Base-by-base conservation (phyloP, 2,329 filamentous ascomycete genomes). In the Colletotrichum caudatum region DNA sequence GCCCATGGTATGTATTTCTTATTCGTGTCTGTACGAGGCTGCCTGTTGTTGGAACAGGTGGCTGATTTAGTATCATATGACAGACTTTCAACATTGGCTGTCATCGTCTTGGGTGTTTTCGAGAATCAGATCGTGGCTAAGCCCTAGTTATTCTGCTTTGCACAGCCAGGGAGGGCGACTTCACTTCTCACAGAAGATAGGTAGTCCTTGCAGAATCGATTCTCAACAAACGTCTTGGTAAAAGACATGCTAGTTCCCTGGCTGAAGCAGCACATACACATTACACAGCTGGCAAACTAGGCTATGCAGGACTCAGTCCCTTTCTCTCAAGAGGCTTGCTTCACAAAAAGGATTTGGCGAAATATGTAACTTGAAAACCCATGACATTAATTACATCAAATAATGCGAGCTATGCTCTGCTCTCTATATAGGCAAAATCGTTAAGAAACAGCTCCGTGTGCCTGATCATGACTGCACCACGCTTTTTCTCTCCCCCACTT, bases 381-480 rank as follows among this genome's bases (percentile, higher is more conserved):
- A 0, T 61, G 18, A 12, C 12, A 61, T 61, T 37, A 50, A 61
- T 61, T 37, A 37, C 26, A 23, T 18, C 14, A 20, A 46, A 61
- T 14, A 37, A 12, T 23, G 29, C 12, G 46, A 37, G 33, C 44
- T 61, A 6, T 26, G 44, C 44, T 61, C 29, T 37, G 59, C 59
- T 61, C 59, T 50, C n/a, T 23, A 5, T 50, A 20, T n/a, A 37
- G 46, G n/a, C 8, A 26, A 26, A 26, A 35, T 62, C 29, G 4
- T 50, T 29, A 46, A 56, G 16, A 23, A 61, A 66, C 35, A 67
- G 18, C 50, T 41, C 44, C 5, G 29, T 39, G 58, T 63, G 58
- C 65, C 39, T 54, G 39, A 51, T 69, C 46, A 29, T 65, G 20
- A 48, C 46, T 23, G 41, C 51, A 60, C n/a, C 50, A 5, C 33